These are phyloP conservation scores for Oryza meyeriana DNA, from an alignment of 176 grass and related monocot species.

Conservation along the genomic window DNA sequence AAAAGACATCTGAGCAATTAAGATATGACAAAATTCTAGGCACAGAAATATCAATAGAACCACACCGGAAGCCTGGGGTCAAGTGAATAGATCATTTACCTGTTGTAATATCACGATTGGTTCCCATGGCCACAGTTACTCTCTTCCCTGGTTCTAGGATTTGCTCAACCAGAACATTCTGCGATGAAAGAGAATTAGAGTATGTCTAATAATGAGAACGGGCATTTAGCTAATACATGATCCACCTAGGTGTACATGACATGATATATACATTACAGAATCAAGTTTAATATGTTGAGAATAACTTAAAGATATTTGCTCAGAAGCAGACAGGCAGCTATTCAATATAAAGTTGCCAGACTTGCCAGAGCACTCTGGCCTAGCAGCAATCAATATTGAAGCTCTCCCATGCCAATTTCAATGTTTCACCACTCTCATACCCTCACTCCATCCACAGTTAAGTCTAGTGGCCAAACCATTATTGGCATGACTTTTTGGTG, in stretches of 20 bases:
- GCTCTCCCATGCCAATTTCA: not conserved
- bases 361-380: not conserved
- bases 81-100: slow-evolving; percentile 49
- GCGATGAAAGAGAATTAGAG: slow-evolving; percentile 34
- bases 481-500: not conserved
- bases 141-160: slow-evolving; percentile 76
- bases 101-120: slow-evolving; percentile 62
- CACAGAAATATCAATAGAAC: not conserved
- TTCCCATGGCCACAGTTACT: slow-evolving; percentile 89
- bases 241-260: not conserved
- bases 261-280: not conserved
- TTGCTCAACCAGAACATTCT: slow-evolving; percentile 88
- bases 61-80: slow-evolving; percentile 1
- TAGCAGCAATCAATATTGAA: not conserved
- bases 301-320: slow-evolving; percentile 3
- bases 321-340: not conserved
- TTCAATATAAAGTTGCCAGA: not conserved
- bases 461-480: not conserved
- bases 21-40: not conserved
- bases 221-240: slow-evolving; percentile 7
- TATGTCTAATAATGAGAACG: slow-evolving; percentile 7
- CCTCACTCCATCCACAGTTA: not conserved
- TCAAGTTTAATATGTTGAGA: slow-evolving; percentile 11
- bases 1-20: slow-evolving; percentile 8
- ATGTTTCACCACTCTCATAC: not conserved